Evolutionary conservation across 2,329 filamentous ascomycete species (phyloP).

Genomic region (Trichoderma oligosporum): DNA sequence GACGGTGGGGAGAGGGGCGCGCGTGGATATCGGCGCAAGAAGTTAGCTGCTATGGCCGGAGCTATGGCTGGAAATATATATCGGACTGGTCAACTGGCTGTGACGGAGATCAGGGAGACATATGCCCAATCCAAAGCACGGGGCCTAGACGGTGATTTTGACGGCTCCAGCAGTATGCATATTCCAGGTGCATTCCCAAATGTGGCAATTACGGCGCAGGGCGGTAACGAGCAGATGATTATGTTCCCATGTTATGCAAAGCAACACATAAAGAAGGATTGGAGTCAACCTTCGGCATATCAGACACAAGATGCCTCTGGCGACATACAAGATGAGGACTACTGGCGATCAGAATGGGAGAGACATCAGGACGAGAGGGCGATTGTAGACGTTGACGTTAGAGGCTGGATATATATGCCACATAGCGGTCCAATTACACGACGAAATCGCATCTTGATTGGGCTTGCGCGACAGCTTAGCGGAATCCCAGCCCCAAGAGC

Average conservation of each 20-base stretch:
- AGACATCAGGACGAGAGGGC: conserved; percentile 76
- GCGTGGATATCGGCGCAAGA: conserved; percentile 70
- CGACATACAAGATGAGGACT: conserved; percentile 54
- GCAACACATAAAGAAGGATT: conserved; percentile 56
- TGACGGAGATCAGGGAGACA: conserved; percentile 57
- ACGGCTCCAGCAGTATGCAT: conserved; percentile 33
- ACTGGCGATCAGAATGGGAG: conserved; percentile 76
- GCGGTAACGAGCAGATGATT: conserved; percentile 88
- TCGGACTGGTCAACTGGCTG: conserved; percentile 52
- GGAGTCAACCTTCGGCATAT: conserved; percentile 31
- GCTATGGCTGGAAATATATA: conserved; percentile 53
- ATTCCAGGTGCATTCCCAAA: conserved; percentile 80
- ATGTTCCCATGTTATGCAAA: conserved; percentile 93
- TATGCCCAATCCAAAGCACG: conserved; percentile 51
- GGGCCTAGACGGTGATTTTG: conserved; percentile 28
- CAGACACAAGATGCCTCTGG: conserved; percentile 42
- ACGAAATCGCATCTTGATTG: conserved; percentile 81
- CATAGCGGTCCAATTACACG: conserved; percentile 79
- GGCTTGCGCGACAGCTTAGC: conserved; percentile 80
- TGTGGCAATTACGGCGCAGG: conserved; percentile 72
- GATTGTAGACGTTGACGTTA: conserved; percentile 87
- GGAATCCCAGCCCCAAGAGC: conserved; percentile 70
- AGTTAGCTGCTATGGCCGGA: conserved; percentile 64
- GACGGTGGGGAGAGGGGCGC: conserved; percentile 42
- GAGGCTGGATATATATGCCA: conserved; percentile 91